Conservation (phyloP, 768 basidiomycete genomes). For the Rhizopogon sp. region DNA sequence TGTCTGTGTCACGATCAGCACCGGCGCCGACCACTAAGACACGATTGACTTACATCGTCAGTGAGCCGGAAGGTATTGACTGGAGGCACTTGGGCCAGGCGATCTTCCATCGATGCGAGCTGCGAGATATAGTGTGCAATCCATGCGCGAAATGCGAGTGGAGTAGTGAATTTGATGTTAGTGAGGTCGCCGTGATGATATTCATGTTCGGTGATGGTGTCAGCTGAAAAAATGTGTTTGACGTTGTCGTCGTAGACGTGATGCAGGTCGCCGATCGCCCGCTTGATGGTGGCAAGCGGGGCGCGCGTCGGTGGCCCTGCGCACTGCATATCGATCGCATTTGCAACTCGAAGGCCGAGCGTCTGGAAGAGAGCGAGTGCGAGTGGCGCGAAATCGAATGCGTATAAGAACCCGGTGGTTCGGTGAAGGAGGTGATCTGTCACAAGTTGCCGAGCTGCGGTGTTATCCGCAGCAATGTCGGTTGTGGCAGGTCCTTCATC, state of each 20-base stretch:
- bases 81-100: slow-evolving; percentile 16
- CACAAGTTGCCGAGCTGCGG: slow-evolving; percentile 21
- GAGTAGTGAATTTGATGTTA: slow-evolving; percentile 3
- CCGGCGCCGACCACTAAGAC: no score
- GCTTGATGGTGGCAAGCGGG: slow-evolving; percentile 14
- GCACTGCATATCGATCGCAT: slow-evolving; percentile 26
- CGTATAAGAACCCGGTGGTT: slow-evolving; percentile 21
- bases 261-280: slow-evolving; percentile 7
- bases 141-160: slow-evolving; percentile 28
- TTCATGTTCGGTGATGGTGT: background rate
- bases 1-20: background rate
- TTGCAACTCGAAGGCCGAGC: slow-evolving; percentile 27
- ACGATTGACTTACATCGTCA: slow-evolving; percentile 11
- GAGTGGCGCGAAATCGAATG: slow-evolving; percentile 25
- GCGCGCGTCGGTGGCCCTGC: slow-evolving; percentile 11
- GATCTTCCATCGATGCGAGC: slow-evolving; percentile 14
- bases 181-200: background rate
- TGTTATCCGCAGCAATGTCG: background rate
- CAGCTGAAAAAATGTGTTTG: slow-evolving; percentile 5
- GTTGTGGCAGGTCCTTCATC: slow-evolving; percentile 16
- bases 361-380: slow-evolving; percentile 26
- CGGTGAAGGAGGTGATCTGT: slow-evolving; percentile 25
- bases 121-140: slow-evolving; percentile 25
- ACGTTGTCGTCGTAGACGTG: slow-evolving; percentile 13
- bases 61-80: slow-evolving; percentile 22